phyloP scores from a whole-genome alignment of 2,329 filamentous ascomycete genomes.

The Knufia petricola region DNA sequence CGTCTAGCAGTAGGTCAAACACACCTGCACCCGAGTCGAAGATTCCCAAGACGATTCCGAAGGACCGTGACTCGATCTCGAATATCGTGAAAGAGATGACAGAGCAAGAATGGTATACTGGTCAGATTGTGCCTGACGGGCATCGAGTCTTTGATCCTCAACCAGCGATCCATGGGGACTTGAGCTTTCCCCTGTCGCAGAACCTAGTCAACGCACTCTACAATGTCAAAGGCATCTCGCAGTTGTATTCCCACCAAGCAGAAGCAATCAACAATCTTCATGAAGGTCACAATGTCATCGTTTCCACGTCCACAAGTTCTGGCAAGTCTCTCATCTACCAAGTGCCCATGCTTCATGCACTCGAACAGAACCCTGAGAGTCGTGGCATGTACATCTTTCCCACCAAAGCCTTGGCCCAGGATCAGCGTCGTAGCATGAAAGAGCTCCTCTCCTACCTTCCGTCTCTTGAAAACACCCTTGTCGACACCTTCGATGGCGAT shows the following conservation, averaged over 20 bases:
- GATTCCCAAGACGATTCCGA: constrained; percentile 60
- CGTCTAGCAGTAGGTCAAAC: constrained; percentile 34
- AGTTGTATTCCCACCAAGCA: constrained; percentile 83
- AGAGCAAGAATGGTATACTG: constrained; percentile 74
- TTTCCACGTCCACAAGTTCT: constrained; percentile 90
- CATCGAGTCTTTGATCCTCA: constrained; percentile 86
- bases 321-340: constrained; percentile 98
- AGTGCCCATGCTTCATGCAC: constrained; percentile 74
- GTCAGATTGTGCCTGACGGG: constrained; percentile 86
- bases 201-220: constrained; percentile 91
- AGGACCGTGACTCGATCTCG: constrained; percentile 66
- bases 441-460: constrained; percentile 76
- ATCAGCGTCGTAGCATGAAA: constrained; percentile 79
- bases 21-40: constrained; percentile 33
- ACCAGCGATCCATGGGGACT: constrained; percentile 67
- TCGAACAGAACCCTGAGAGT: constrained; percentile 67
- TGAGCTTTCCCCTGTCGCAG: constrained; percentile 81
- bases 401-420: constrained; percentile 90
- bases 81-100: constrained; percentile 82
- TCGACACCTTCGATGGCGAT: constrained; percentile 94
- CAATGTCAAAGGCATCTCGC: constrained; percentile 77
- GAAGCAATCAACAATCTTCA: constrained; percentile 85
- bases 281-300: constrained; percentile 75
- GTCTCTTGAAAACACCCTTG: constrained; percentile 61
- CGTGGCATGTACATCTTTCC: constrained; percentile 97